phyloP scores from a whole-genome alignment of 805 yeast genomes.

The Saccharomycopsis fermentans region DNA sequence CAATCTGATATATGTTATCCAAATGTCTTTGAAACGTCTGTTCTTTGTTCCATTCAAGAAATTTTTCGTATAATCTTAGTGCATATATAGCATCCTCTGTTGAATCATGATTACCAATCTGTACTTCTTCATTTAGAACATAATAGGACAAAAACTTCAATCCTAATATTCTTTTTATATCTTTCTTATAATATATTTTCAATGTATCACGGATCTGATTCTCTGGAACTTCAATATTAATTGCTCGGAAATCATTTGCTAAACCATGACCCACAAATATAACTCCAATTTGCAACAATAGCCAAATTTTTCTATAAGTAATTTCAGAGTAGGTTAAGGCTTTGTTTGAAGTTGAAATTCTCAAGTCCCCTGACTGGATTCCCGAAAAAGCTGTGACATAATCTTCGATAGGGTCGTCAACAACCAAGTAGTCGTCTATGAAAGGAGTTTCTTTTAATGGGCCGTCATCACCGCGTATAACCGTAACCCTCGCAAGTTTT shows the following conservation, averaged over 20 bases:
- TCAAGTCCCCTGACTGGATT: constrained; percentile 85
- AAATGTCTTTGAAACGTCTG: constrained; percentile 56
- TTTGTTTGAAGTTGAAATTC: constrained; percentile 52
- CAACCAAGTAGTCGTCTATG: constrained; percentile 85
- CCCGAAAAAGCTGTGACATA: constrained; percentile 89
- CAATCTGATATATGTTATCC: constrained; percentile 61
- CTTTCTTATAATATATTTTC: constrained; percentile 62
- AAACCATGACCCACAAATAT: constrained; percentile 93
- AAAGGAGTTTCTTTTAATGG: constrained; percentile 63
- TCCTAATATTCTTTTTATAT: constrained; percentile 68
- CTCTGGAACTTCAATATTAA: constrained; percentile 81
- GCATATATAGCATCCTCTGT: constrained; percentile 94
- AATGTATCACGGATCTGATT: constrained; percentile 86
- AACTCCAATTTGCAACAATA: constrained; percentile 78
- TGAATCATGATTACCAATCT: constrained; percentile 91
- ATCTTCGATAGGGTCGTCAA: constrained; percentile 62
- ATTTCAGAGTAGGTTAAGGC: constrained; percentile 71
- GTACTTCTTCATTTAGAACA: constrained; percentile 65
- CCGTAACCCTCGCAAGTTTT: constrained; percentile 84
- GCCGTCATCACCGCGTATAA: constrained; percentile 62
- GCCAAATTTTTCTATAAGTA: constrained; percentile 84
- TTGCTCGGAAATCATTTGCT: constrained; percentile 82
- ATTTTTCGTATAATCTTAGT: constrained; percentile 61
- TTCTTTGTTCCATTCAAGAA: constrained; percentile 45
- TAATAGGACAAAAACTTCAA: constrained; percentile 80